A percentile compares a stretch with the other conserved stretches of the same genome.
phyloP scores from a whole-genome alignment of 2,329 filamentous ascomycete genomes.

The Penicillium sp. region DNA sequence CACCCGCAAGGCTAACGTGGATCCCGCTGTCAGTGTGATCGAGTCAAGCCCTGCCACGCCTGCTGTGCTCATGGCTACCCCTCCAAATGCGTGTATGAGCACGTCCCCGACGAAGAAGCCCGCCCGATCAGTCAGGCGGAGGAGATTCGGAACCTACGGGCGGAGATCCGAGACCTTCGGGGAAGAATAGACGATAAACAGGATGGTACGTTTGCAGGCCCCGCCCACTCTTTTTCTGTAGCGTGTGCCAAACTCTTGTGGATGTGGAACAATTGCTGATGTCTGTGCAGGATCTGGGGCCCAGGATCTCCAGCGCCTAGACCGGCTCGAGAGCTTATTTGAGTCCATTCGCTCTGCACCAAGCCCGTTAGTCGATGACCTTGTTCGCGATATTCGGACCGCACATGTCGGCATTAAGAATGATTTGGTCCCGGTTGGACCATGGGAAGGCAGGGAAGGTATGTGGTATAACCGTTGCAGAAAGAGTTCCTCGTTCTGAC shows the following conservation, averaged over 20 bases:
- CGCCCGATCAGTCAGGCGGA: conserved; percentile 39
- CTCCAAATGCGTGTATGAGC: conserved; percentile 41
- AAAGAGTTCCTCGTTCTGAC: neutral
- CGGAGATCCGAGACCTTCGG: conserved; percentile 36
- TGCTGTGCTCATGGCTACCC: conserved; percentile 43
- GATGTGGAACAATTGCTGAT: neutral
- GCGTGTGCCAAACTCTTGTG: neutral
- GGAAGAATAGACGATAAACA: conserved; percentile 25
- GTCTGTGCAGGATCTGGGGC: conserved; percentile 15
- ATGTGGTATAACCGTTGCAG: neutral
- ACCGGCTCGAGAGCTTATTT: conserved; percentile 36
- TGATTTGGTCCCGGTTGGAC: conserved; percentile 19
- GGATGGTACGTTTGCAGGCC: conserved; percentile 22
- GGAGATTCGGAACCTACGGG: conserved; percentile 37
- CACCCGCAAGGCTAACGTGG: conserved; percentile 15
- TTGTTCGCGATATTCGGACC: conserved; percentile 33
- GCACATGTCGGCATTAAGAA: conserved; percentile 22
- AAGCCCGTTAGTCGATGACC: conserved; percentile 30
- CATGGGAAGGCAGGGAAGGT: conserved; percentile 31
- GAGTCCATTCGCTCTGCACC: conserved; percentile 37
- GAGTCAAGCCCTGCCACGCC: conserved; percentile 41
- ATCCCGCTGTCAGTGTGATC: conserved; percentile 35
- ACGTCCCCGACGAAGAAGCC: conserved; percentile 33
- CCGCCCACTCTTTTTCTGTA: neutral
- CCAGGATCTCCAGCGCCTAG: conserved; percentile 28